Percentiles rank a stretch among this genome's conserved stretches.
These are phyloP conservation scores for Xylaria bambusicola DNA, from an alignment of 495 filamentous ascomycete genomes.

Conservation along the genomic window DNA sequence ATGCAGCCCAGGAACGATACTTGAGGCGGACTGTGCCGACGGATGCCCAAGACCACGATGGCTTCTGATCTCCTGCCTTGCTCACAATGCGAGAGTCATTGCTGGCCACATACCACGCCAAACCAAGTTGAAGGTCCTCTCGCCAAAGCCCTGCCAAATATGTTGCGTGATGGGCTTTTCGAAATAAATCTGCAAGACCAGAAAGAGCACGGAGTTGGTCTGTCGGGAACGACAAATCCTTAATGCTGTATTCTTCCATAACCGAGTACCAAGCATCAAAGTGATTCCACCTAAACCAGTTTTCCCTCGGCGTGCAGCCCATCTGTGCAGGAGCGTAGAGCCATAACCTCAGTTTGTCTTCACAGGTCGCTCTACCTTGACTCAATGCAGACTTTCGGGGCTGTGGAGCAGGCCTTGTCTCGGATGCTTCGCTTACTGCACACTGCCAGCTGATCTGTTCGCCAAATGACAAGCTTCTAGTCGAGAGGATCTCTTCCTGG, in stretches of 20 bases:
- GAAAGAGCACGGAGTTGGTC: slow-evolving; percentile 18
- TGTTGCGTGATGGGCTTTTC: slow-evolving; percentile 3
- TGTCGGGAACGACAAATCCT: not conserved
- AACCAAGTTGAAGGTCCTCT: slow-evolving; percentile 21
- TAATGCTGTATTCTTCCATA: slow-evolving; percentile 20
- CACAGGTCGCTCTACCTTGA: not conserved
- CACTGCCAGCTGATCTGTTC: slow-evolving; percentile 27
- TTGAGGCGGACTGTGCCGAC: slow-evolving; percentile 22
- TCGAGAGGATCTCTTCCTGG: slow-evolving; percentile 26
- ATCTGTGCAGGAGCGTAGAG: slow-evolving; percentile 7
- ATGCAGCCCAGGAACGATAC: slow-evolving; percentile 5
- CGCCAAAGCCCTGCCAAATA: slow-evolving; percentile 31
- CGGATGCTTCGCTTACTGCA: not conserved
- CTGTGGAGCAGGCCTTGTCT: slow-evolving; percentile 16
- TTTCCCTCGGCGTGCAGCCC: not conserved
- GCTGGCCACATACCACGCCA: slow-evolving; percentile 25
- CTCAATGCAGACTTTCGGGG: not conserved
- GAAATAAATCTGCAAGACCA: slow-evolving; percentile 15
- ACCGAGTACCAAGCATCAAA: slow-evolving; percentile 22
- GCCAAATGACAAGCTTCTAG: slow-evolving; percentile 22
- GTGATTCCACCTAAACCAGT: slow-evolving; percentile 11
- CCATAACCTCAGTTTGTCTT: slow-evolving; percentile 19
- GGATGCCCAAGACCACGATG: slow-evolving; percentile 29
- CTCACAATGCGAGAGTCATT: slow-evolving; percentile 13
- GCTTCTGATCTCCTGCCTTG: slow-evolving; percentile 8